Conservation (phyloP, 208 protist genomes). For the Wallacemonas sp. region DNA sequence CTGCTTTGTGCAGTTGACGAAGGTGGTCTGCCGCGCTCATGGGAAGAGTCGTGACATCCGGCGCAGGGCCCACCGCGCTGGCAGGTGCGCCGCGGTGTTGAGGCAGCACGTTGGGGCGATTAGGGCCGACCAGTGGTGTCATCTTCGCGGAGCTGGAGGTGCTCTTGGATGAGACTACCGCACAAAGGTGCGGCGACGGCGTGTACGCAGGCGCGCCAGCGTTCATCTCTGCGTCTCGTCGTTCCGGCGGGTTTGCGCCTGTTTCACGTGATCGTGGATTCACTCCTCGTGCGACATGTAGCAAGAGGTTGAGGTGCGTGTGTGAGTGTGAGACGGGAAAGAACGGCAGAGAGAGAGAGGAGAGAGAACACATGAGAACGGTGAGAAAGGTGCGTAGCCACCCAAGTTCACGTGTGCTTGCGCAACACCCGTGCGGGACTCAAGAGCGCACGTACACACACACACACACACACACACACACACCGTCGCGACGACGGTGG, state of each 20-base stretch:
- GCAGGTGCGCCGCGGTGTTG: not conserved
- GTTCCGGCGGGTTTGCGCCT: too few relatives aligned
- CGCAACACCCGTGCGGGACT: not conserved
- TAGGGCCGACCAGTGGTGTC: not conserved
- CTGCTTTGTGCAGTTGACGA: constrained; percentile 5
- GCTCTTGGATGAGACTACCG: not conserved
- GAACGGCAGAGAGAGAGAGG: not conserved
- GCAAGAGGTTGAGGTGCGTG: not conserved
- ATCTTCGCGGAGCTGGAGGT: not conserved
- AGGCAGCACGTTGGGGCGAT: not conserved
- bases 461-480: too few relatives aligned
- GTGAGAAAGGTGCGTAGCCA: not conserved
- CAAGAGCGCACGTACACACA: too few relatives aligned
- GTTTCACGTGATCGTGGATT: too few relatives aligned
- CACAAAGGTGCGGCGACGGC: constrained; percentile 17
- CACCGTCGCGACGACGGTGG: too few relatives aligned
- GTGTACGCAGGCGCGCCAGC: constrained; percentile 28
- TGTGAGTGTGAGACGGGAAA: not conserved
- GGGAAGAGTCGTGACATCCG: not conserved
- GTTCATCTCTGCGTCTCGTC: constrained; percentile 32
- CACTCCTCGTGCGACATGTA: not conserved
- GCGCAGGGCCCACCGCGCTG: not conserved
- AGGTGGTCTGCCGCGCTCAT: constrained; percentile 34
- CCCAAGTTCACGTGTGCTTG: not conserved
- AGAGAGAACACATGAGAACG: not conserved